These are phyloP conservation scores for Penicillium nucicola DNA, from an alignment of 495 filamentous ascomycete species.

Conservation along the genomic window DNA sequence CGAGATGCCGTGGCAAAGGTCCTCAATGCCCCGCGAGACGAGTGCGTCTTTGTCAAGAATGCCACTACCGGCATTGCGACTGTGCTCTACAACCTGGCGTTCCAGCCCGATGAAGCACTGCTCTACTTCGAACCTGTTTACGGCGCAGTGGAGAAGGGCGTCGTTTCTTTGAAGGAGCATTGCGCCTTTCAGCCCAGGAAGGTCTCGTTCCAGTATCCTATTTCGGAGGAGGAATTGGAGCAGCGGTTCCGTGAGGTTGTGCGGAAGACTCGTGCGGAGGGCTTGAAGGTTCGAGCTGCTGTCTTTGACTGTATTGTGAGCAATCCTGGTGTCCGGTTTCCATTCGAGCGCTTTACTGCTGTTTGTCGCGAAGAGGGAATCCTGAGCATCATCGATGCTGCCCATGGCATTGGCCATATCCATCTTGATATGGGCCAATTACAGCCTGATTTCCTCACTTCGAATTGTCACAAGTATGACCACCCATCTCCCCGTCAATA, in stretches of 20 bases:
- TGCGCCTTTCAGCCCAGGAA: slow-evolving; percentile 37
- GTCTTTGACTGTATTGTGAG: slow-evolving; percentile 80
- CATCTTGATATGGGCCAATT: slow-evolving; percentile 58
- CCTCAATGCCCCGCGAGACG: slow-evolving; percentile 58
- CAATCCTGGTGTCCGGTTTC: slow-evolving; percentile 72
- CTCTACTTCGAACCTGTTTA: slow-evolving; percentile 74
- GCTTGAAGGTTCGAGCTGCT: slow-evolving; percentile 53
- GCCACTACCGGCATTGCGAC: slow-evolving; percentile 79
- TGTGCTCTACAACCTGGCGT: slow-evolving; percentile 68
- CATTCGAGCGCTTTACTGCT: slow-evolving; percentile 63
- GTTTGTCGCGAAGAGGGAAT: slow-evolving; percentile 64
- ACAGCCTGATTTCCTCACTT: slow-evolving; percentile 80
- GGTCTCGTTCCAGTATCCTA: slow-evolving; percentile 53
- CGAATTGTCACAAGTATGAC: slow-evolving; percentile 76
- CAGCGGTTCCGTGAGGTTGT: slow-evolving; percentile 48
- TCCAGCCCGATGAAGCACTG: slow-evolving; percentile 57
- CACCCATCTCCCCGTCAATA: background rate
- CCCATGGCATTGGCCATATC: slow-evolving; percentile 79
- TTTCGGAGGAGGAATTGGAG: slow-evolving; percentile 56
- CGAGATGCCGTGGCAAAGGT: slow-evolving; percentile 61
- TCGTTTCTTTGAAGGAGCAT: slow-evolving; percentile 67
- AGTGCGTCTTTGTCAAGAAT: slow-evolving; percentile 76
- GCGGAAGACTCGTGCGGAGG: slow-evolving; percentile 33
- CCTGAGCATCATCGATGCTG: slow-evolving; percentile 69
- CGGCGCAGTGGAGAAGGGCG: slow-evolving; percentile 65